Evolutionary conservation across 2,329 filamentous ascomycete genomes (phyloP), one percentile per base, ranked within the genome.

Genomic region (Paecilomyces dactylethromorphus): DNA sequence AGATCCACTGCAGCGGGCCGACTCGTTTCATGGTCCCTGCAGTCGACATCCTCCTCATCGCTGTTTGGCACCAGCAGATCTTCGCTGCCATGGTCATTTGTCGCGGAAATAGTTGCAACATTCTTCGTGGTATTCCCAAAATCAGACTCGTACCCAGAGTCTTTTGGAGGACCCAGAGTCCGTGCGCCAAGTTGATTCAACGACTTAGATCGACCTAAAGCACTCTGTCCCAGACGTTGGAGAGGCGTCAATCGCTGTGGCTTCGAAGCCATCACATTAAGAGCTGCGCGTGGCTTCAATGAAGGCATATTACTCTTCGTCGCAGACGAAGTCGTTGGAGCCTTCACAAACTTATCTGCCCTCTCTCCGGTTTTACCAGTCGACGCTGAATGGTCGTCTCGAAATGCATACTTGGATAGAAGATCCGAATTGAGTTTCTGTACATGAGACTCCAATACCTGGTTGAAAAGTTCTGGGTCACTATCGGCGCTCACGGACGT

Each of bases 1-100:
- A 77, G 63, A 61, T 76, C 67, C 55, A 77, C 66, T 35, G 63
- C 55, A n/a, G 10, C 39, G 13, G 66, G 59, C 2, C 62, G 61
- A 31, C 35, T 52, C 11, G 55, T 58, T 51, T 29, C 56, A 13
- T 59, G 60, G 24, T 52, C 57, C 5, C 52, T 29, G 12, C 55
- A 58, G 18, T 68, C 68, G 10, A 69, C 69, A 13, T 73, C 69
- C n/a, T 74, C 72, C 3, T 78, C 78, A 50, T 83, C 81, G 55
- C 79, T 82, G 58, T 79, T 75, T 21, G 78, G 79, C 45, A 82
- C 67, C 21, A 84, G 77, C 39, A 78, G 65, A 63, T 84, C 81
- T 63, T 84, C 81, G 60, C 81, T 83, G 2, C 81, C 81, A 52
- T 71, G 69, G 51, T 35, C 35, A 53, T 54, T 55, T 18, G 31